A percentile compares a stretch with the other conserved stretches of the same genome.
phyloP scores from a whole-genome alignment of 257 asterid species.

The Galeopsis tetrahit region DNA sequence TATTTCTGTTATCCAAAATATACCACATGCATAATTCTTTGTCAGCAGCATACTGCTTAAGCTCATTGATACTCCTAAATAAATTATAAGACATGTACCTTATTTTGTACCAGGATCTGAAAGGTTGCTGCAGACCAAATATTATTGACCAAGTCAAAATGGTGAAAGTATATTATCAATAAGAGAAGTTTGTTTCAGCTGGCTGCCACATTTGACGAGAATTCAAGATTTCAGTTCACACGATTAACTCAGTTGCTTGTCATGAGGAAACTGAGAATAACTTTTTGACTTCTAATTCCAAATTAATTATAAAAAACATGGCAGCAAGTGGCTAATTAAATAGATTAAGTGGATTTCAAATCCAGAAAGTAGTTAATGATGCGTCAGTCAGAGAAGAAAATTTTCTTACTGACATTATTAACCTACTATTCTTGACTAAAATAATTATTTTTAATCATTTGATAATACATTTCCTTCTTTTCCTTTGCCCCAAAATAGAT shows the following conservation, averaged over 20 bases:
- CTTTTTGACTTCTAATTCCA: slow-evolving; percentile 15
- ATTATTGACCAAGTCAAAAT: slow-evolving; percentile 7
- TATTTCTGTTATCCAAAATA: slow-evolving; percentile 1
- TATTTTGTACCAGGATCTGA: not conserved
- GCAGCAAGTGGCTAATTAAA: not conserved
- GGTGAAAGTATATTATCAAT: not conserved
- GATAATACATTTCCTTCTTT: not conserved
- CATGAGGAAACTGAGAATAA: not conserved
- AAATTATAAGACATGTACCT: not conserved
- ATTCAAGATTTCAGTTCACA: slow-evolving; percentile 1
- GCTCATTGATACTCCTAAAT: not conserved
- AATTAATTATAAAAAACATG: not conserved
- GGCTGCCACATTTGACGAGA: slow-evolving; percentile 31
- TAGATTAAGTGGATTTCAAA: slow-evolving; percentile 15
- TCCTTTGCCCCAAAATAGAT: not conserved
- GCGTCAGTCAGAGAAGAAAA: not conserved
- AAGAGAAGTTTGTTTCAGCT: slow-evolving; percentile 5
- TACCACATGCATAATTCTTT: not conserved
- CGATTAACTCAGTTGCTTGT: not conserved
- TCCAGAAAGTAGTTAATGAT: not conserved
- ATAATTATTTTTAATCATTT: not conserved
- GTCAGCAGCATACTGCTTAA: slow-evolving; percentile 4
- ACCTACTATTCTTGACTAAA: slow-evolving; percentile 24
- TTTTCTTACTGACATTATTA: not conserved
- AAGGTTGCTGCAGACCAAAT: not conserved